Evolutionary conservation across 495 filamentous ascomycete genomes (phyloP).

Genomic region (Penicillium verhagenii): DNA sequence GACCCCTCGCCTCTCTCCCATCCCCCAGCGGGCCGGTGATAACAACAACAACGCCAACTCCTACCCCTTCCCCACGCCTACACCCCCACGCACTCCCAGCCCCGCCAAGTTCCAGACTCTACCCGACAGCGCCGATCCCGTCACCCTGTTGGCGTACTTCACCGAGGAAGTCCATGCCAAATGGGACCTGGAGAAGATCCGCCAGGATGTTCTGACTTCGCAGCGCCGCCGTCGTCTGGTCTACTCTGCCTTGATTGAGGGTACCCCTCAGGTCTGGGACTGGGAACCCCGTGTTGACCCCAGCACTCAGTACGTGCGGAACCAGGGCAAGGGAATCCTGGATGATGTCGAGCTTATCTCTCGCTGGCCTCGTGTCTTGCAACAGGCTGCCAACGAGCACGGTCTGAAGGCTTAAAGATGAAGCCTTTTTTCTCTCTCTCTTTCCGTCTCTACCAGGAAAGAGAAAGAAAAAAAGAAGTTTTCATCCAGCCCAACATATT

Average conservation of each 20-base stretch:
- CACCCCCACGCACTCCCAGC: slow-evolving; percentile 42
- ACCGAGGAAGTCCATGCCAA: slow-evolving; percentile 59
- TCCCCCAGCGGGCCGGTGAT: slow-evolving; percentile 31
- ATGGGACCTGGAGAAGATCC: slow-evolving; percentile 76
- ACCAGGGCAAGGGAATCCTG: slow-evolving; percentile 46
- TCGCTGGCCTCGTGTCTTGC: slow-evolving; percentile 47
- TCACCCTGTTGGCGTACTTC: slow-evolving; percentile 55
- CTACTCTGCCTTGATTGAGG: slow-evolving; percentile 71
- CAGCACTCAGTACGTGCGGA: slow-evolving; percentile 62
- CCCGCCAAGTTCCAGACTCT: slow-evolving; percentile 31
- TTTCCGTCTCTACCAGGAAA: neutral
- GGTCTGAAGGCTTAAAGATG: slow-evolving; percentile 13
- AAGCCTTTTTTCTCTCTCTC: too few relatives aligned
- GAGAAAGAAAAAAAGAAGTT: too few relatives aligned
- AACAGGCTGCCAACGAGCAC: slow-evolving; percentile 35
- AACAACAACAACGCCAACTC: slow-evolving; percentile 9
- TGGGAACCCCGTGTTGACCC: slow-evolving; percentile 72
- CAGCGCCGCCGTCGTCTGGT: slow-evolving; percentile 72
- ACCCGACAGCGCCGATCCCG: slow-evolving; percentile 44
- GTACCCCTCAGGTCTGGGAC: slow-evolving; percentile 72
- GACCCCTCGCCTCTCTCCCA: slow-evolving; percentile 33
- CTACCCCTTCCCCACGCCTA: slow-evolving; percentile 40
- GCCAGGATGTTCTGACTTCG: slow-evolving; percentile 61
- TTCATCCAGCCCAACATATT: neutral
- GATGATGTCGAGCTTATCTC: slow-evolving; percentile 48